A percentile compares a stretch with the other conserved stretches of the same genome.
Conservation (phyloP, 2,329 filamentous ascomycete genomes). For the Chaetomium strumarium region DNA sequence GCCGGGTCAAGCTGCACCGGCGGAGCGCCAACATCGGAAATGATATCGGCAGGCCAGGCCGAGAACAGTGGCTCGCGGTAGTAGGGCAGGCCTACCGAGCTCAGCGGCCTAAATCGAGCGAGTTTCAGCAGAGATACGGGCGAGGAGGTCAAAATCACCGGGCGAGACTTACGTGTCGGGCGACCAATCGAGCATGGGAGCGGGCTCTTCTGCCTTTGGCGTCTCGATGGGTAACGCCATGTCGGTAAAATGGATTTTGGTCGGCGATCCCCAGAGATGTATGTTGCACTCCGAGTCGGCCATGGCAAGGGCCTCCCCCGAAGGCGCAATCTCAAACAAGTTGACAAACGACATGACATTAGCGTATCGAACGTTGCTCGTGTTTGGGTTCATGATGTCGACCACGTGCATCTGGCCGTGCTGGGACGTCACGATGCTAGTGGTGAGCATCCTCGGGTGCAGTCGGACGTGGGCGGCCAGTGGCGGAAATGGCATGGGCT, state of each 20-base stretch:
- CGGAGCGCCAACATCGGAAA: slow-evolving; percentile 81
- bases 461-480: slow-evolving; percentile 93
- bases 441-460: slow-evolving; percentile 93
- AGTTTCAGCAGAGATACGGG: background rate
- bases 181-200: slow-evolving; percentile 60
- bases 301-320: slow-evolving; percentile 77
- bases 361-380: slow-evolving; percentile 76
- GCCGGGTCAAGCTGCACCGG: slow-evolving; percentile 68
- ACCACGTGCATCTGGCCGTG: slow-evolving; percentile 92
- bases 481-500: slow-evolving; percentile 86
- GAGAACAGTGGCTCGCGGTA: slow-evolving; percentile 86
- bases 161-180: slow-evolving; percentile 56
- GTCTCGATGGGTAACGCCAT: slow-evolving; percentile 73
- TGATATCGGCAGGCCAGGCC: slow-evolving; percentile 77
- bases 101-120: slow-evolving; percentile 60
- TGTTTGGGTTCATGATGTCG: slow-evolving; percentile 88
- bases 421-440: slow-evolving; percentile 87
- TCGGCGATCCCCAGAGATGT: slow-evolving; percentile 81
- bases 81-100: slow-evolving; percentile 82
- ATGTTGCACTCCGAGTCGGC: slow-evolving; percentile 73
- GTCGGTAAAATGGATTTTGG: slow-evolving; percentile 82
- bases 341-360: slow-evolving; percentile 70
- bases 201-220: slow-evolving; percentile 57
- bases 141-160: background rate
- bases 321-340: slow-evolving; percentile 80